Evolutionary conservation across 139 green algal species (phyloP).

Genomic region (Chlorella sorokiniana): DNA sequence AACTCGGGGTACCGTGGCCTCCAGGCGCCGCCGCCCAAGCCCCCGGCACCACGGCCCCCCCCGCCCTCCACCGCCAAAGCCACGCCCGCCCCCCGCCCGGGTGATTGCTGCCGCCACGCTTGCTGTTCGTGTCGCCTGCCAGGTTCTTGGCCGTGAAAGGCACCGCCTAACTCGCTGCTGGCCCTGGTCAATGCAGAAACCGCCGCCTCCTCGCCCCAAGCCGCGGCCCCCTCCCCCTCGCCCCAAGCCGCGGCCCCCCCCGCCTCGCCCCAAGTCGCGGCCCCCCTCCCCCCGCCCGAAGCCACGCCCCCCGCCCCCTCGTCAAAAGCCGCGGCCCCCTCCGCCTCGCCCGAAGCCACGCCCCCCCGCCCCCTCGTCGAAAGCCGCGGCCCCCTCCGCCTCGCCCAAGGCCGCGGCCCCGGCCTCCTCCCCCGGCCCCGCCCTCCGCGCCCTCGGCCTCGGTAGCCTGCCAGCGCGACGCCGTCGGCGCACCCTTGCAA

Average conservation of each 20-base stretch:
- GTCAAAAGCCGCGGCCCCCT: background rate
- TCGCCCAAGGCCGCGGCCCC: background rate
- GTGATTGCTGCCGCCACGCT: too few species aligned
- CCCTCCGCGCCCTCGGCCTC: too few species aligned
- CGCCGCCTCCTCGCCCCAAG: background rate
- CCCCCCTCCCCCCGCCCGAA: background rate
- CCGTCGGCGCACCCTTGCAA: background rate
- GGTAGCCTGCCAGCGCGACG: too few species aligned
- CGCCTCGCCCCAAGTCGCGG: background rate
- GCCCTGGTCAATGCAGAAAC: too few species aligned
- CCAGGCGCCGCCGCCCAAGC: background rate
- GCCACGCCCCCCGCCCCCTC: too few species aligned
- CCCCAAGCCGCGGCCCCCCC: background rate
- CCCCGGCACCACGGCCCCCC: too few species aligned
- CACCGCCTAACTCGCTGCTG: too few species aligned
- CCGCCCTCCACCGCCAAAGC: background rate
- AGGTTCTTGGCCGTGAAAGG: too few species aligned
- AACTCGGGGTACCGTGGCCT: background rate
- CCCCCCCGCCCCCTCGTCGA: too few species aligned
- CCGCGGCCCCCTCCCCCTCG: background rate
- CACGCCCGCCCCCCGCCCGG: too few species aligned
- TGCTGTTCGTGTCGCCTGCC: too few species aligned
- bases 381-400: background rate
- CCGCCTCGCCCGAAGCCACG: background rate
- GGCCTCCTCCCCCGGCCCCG: background rate